phyloP scores from a whole-genome alignment of 31 red algal species.

The Odonthalia washingtoniensis region DNA sequence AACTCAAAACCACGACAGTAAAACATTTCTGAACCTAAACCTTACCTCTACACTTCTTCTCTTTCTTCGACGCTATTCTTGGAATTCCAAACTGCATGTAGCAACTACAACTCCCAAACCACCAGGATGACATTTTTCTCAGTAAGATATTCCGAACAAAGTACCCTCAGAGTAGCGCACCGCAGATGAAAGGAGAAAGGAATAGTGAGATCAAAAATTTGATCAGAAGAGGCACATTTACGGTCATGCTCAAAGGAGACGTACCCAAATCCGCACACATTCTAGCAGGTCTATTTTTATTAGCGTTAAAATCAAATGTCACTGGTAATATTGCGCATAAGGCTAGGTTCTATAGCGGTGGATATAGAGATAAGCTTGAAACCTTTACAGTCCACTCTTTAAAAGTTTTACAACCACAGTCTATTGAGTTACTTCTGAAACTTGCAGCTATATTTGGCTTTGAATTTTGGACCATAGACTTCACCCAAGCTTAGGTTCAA shows the following conservation, averaged over 20 bases:
- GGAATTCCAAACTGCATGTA: not conserved
- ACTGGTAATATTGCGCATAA: not conserved
- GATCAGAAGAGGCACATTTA: slow-evolving; percentile 14
- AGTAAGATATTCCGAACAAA: not conserved
- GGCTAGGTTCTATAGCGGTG: slow-evolving; percentile 15
- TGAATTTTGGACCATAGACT: not conserved
- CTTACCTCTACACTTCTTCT: not conserved
- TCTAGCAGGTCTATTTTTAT: not conserved
- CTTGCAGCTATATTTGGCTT: not conserved
- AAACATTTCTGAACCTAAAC: no score
- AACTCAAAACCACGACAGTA: not conserved
- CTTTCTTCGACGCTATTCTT: not conserved
- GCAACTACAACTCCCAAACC: not conserved
- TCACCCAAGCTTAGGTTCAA: no score
- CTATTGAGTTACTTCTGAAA: not conserved
- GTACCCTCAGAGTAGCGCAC: not conserved
- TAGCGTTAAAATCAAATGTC: not conserved
- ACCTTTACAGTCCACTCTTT: slow-evolving; percentile 13
- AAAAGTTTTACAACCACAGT: not conserved
- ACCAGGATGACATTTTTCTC: not conserved
- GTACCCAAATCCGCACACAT: slow-evolving; percentile 1
- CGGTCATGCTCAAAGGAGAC: slow-evolving; percentile 2
- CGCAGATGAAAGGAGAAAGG: slow-evolving; percentile 26
- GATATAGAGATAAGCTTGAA: slow-evolving; percentile 4
- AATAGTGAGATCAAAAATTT: slow-evolving; percentile 9